These are phyloP conservation scores for Wallemia hederae DNA, from an alignment of 1,284 basidiomycete genomes.

Conservation along the genomic window DNA sequence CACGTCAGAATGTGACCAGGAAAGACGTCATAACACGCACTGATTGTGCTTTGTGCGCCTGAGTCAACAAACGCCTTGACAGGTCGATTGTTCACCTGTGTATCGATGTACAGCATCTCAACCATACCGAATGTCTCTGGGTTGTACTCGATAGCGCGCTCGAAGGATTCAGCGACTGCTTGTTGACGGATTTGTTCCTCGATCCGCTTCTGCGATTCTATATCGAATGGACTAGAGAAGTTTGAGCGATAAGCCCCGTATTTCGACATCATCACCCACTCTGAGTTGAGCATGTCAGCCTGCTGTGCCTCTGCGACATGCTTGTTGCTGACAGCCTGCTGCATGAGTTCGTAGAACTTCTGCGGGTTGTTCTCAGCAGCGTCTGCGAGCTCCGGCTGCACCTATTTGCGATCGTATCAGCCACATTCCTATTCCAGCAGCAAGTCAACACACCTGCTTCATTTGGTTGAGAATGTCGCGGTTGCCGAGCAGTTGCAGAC, in stretches of 20 bases:
- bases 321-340: conserved; percentile 30
- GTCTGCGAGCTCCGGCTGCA: conserved; percentile 43
- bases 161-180: conserved; percentile 66
- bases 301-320: conserved; percentile 25
- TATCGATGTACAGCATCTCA: conserved; percentile 60
- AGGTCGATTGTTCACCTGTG: conserved; percentile 68
- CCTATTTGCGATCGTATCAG: conserved; percentile 17
- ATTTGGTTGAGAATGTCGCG: conserved; percentile 48
- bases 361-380: conserved; percentile 37
- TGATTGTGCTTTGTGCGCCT: conserved; percentile 86
- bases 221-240: conserved; percentile 32
- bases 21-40: conserved; percentile 22
- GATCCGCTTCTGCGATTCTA: conserved; percentile 68
- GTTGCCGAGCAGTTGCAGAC: conserved; percentile 57
- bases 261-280: neutral
- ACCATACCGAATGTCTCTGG: conserved; percentile 85
- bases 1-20: neutral
- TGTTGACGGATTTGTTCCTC: conserved; percentile 80
- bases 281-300: conserved; percentile 4
- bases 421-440: neutral
- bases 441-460: conserved; percentile 24
- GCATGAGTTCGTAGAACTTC: conserved; percentile 41
- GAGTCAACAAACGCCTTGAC: conserved; percentile 95
- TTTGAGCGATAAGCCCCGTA: neutral
- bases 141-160: conserved; percentile 57